Evolutionary conservation across 202 grass and related monocot species (phyloP).

Genomic region (Bolboschoenoplectus hybrid): DNA sequence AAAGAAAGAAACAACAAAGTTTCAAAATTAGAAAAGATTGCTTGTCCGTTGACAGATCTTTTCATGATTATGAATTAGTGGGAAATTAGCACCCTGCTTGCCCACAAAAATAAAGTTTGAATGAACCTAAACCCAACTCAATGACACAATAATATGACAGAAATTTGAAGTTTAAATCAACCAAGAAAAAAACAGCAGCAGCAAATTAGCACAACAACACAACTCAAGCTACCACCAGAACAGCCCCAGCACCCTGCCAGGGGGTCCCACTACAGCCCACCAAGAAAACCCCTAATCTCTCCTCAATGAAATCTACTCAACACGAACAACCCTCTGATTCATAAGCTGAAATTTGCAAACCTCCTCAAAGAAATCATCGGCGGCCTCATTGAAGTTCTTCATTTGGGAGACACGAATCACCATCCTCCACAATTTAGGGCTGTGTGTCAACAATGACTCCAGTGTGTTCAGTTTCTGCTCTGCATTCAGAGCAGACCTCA

Average conservation of each 20-base stretch:
- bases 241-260: background rate
- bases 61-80: constrained; percentile 30
- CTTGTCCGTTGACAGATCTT: background rate
- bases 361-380: constrained; percentile 97
- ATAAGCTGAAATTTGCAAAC: constrained; percentile 90
- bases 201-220: constrained; percentile 5
- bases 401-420: constrained; percentile 94
- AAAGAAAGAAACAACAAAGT: background rate
- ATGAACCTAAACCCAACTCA: constrained; percentile 34
- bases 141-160: constrained; percentile 3
- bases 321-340: constrained; percentile 64
- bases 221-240: background rate
- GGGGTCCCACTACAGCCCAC: background rate
- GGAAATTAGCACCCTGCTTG: background rate
- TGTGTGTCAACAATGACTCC: constrained; percentile 76
- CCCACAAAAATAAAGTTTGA: constrained; percentile 36
- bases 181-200: background rate
- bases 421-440: constrained; percentile 64
- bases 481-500: constrained; percentile 89
- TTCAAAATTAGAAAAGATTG: constrained; percentile 11
- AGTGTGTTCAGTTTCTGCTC: constrained; percentile 91
- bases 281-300: background rate
- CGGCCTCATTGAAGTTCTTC: constrained; percentile 91
- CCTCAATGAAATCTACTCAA: constrained; percentile 60
- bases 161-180: constrained; percentile 3